Percentiles rank a stretch among this genome's conserved stretches.
Conservation (phyloP, 768 basidiomycete genomes). For the Leccinum ochraceum region DNA sequence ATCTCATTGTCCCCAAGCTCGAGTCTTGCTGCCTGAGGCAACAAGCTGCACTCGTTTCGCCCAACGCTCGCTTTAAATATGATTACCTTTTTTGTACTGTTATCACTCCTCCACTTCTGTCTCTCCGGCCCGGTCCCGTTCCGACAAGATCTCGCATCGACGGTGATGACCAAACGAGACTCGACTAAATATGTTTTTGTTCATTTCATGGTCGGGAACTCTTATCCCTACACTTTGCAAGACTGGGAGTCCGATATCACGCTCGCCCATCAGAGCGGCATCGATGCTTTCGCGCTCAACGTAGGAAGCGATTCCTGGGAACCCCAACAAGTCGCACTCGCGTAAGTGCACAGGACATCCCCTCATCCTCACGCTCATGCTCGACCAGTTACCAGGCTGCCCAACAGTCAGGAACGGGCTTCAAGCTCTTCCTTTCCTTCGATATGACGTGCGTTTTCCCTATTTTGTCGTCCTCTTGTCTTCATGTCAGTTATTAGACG, state of each 20-base stretch:
- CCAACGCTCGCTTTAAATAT: slow-evolving; percentile 18
- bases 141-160: not conserved
- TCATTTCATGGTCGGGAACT: slow-evolving; percentile 66
- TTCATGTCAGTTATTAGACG: slow-evolving; percentile 37
- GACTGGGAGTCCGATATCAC: slow-evolving; percentile 52
- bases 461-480: not conserved
- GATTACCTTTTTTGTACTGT: slow-evolving; percentile 12
- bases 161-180: slow-evolving; percentile 14
- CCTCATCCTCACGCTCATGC: slow-evolving; percentile 18
- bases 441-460: slow-evolving; percentile 65
- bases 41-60: slow-evolving; percentile 18
- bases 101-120: slow-evolving; percentile 12
- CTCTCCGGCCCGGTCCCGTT: slow-evolving; percentile 18
- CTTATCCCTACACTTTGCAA: slow-evolving; percentile 54
- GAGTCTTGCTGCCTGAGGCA: slow-evolving; percentile 18
- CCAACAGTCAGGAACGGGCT: slow-evolving; percentile 47
- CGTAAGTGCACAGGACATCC: slow-evolving; percentile 41
- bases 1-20: not conserved
- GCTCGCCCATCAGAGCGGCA: slow-evolving; percentile 56
- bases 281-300: slow-evolving; percentile 75
- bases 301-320: slow-evolving; percentile 68
- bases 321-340: slow-evolving; percentile 57
- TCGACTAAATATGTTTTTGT: slow-evolving; percentile 50
- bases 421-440: slow-evolving; percentile 76
- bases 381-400: slow-evolving; percentile 56